Evolutionary conservation across 495 filamentous ascomycete genomes (phyloP).

Genomic region (Friedmanniomyces simplex): DNA sequence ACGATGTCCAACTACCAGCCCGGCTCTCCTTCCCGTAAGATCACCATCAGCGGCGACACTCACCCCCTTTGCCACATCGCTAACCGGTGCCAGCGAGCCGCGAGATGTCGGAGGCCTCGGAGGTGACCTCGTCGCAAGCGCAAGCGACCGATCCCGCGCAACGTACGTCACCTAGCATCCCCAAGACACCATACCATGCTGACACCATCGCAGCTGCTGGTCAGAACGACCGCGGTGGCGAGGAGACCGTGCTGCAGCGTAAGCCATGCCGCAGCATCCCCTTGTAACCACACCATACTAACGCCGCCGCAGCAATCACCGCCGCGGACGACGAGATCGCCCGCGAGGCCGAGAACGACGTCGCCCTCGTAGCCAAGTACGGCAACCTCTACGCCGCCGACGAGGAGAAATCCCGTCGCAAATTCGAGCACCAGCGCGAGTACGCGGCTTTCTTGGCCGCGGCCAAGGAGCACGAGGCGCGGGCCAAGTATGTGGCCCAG

Average conservation of each 20-base stretch:
- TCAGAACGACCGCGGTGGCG: too few species aligned
- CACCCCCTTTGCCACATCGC: too few species aligned
- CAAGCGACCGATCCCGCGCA: too few species aligned
- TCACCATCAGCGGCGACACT: too few species aligned
- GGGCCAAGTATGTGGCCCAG: background rate
- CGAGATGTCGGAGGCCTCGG: too few species aligned
- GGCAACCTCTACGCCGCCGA: slow-evolving; percentile 1
- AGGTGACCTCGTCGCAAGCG: too few species aligned
- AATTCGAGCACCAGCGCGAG: background rate
- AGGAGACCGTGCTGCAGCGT: too few species aligned
- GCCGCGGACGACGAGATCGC: background rate
- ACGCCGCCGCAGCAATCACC: background rate
- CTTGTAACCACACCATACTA: background rate
- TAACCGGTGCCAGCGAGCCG: too few species aligned
- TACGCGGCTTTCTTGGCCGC: background rate
- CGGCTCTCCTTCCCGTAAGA: too few species aligned
- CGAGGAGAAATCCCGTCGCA: background rate
- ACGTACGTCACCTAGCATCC: background rate
- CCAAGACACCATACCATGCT: too few species aligned
- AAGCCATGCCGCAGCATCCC: background rate
- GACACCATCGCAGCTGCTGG: too few species aligned
- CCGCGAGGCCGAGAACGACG: background rate
- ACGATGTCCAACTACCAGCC: background rate
- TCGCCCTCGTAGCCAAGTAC: background rate
- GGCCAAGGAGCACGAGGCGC: background rate